Conservation (phyloP, 2,329 filamentous ascomycete species). For the Uncinocarpus reesii region DNA sequence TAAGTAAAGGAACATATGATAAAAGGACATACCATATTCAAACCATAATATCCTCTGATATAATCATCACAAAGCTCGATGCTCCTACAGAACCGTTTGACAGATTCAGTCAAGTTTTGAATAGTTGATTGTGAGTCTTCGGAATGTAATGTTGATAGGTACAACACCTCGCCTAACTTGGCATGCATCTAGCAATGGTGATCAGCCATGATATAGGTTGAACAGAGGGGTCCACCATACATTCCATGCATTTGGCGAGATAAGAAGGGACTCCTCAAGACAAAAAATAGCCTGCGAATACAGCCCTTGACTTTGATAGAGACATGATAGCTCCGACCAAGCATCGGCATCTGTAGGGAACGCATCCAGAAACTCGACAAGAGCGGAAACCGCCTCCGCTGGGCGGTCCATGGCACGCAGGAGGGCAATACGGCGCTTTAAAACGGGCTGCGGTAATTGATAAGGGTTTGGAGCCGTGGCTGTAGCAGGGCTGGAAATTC, state of each 20-base stretch:
- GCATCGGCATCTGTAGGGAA: slow-evolving; percentile 84
- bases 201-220: neutral
- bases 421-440: slow-evolving; percentile 74
- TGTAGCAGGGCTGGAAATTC: neutral
- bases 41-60: slow-evolving; percentile 79
- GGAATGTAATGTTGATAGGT: slow-evolving; percentile 48
- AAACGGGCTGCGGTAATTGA: slow-evolving; percentile 52
- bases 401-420: slow-evolving; percentile 61
- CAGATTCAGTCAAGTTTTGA: slow-evolving; percentile 56
- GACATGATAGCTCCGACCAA: slow-evolving; percentile 82
- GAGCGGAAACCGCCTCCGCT: slow-evolving; percentile 61
- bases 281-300: slow-evolving; percentile 77
- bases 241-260: slow-evolving; percentile 91
- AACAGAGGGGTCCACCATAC: slow-evolving; percentile 36
- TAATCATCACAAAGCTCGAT: slow-evolving; percentile 92
- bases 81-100: slow-evolving; percentile 79
- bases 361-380: slow-evolving; percentile 67
- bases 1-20: neutral
- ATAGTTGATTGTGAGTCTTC: slow-evolving; percentile 29
- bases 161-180: slow-evolving; percentile 70
- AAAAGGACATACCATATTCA: slow-evolving; percentile 59
- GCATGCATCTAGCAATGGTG: slow-evolving; percentile 60
- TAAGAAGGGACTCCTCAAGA: slow-evolving; percentile 77
- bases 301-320: slow-evolving; percentile 71
- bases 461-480: neutral